Conservation (phyloP, 1,284 basidiomycete species). For the Jaminaea rosea region DNA sequence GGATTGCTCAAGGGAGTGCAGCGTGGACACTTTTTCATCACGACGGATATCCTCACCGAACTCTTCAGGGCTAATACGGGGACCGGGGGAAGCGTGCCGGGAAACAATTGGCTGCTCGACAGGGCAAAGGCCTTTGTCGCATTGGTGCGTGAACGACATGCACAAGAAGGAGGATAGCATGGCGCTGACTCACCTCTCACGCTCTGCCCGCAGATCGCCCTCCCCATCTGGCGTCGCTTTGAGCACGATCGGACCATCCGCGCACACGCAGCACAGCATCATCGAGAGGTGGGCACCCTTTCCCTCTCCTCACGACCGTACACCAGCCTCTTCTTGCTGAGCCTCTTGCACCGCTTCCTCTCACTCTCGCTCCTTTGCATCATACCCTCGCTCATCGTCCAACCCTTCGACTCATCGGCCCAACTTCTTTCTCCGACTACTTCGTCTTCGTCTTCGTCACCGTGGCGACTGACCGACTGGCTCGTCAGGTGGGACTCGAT, state of each 20-base stretch:
- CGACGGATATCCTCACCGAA: conserved; percentile 33
- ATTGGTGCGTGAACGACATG: conserved; percentile 1
- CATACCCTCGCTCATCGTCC: conserved; percentile 12
- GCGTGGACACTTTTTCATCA: conserved; percentile 32
- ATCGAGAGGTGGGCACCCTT: conserved; percentile 1
- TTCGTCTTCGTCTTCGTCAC: conserved; percentile 13
- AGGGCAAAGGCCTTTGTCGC: conserved; percentile 15
- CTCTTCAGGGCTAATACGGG: conserved; percentile 30
- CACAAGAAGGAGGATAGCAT: too few relatives aligned
- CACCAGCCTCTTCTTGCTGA: neutral
- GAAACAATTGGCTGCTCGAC: conserved; percentile 26
- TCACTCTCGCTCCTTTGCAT: conserved; percentile 11
- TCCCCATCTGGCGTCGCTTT: conserved; percentile 35
- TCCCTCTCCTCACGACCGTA: neutral
- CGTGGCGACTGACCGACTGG: too few relatives aligned
- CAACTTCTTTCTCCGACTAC: conserved; percentile 7
- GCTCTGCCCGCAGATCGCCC: conserved; percentile 12
- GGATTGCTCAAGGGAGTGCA: conserved; percentile 55
- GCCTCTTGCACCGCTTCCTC: conserved; percentile 1
- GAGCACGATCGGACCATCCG: conserved; percentile 22
- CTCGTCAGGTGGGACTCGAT: conserved; percentile 79
- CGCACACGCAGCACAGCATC: conserved; percentile 16
- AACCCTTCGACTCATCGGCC: conserved; percentile 32
- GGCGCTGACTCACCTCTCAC: neutral
- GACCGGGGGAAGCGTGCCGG: conserved; percentile 25